Conservation (phyloP, 2,329 filamentous ascomycete genomes). For the Verticillium tricorpus region DNA sequence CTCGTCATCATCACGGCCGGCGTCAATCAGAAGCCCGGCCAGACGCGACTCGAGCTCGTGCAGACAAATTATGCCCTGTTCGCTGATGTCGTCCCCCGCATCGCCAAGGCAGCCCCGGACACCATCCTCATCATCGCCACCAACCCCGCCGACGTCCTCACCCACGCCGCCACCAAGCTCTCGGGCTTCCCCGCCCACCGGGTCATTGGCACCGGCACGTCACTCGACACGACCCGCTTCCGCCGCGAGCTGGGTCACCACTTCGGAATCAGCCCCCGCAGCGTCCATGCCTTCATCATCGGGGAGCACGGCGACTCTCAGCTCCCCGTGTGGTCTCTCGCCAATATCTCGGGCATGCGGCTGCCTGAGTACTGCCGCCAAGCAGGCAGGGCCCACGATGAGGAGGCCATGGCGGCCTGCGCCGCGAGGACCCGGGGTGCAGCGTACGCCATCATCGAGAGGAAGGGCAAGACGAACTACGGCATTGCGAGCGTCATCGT, state of each 20-base stretch:
- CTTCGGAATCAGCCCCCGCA: conserved; percentile 21
- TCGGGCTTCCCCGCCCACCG: conserved; percentile 23
- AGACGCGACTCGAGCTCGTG: conserved; percentile 25
- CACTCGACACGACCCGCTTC: conserved; percentile 25
- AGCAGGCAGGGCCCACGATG: conserved; percentile 16
- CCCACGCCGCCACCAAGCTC: conserved; percentile 20
- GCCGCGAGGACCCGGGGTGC: conserved; percentile 19
- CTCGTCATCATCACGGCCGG: conserved; percentile 27
- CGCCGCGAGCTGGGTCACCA: conserved; percentile 19
- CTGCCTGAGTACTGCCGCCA: conserved; percentile 19
- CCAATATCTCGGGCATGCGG: conserved; percentile 23
- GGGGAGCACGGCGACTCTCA: conserved; percentile 28
- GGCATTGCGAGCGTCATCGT: conserved; percentile 24
- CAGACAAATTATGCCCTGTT: conserved; percentile 25
- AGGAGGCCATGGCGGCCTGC: conserved; percentile 18
- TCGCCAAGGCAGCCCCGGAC: conserved; percentile 21
- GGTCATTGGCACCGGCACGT: conserved; percentile 25
- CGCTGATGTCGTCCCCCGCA: conserved; percentile 19
- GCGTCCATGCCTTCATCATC: conserved; percentile 24
- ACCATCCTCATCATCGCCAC: conserved; percentile 25
- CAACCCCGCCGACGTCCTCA: conserved; percentile 26
- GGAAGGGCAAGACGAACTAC: conserved; percentile 27
- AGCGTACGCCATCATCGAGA: conserved; percentile 26
- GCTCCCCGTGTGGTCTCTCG: conserved; percentile 25
- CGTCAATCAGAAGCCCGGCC: conserved; percentile 26